Evolutionary conservation across 2,329 filamentous ascomycete genomes (phyloP).

Genomic region (Fusarium coicis): DNA sequence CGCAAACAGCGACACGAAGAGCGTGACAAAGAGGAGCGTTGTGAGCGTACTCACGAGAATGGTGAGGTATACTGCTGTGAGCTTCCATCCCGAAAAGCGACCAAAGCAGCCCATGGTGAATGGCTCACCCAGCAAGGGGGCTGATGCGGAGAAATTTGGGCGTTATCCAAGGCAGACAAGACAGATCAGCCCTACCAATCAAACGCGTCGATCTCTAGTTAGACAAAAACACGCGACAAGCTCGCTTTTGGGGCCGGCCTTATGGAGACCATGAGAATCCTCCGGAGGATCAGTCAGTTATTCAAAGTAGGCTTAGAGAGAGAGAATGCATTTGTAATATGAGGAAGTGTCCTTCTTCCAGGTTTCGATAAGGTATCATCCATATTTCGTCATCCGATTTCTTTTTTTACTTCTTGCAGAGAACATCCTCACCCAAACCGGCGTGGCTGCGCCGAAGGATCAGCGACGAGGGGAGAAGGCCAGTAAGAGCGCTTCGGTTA

Average conservation of each 20-base stretch:
- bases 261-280: neutral
- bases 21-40: neutral
- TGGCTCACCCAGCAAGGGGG: neutral
- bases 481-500: neutral
- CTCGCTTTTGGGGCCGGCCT: neutral
- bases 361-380: neutral
- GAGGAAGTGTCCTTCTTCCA: neutral
- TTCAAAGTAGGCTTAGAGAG: neutral
- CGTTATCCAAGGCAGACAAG: neutral
- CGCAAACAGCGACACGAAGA: conserved; percentile 22
- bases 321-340: neutral
- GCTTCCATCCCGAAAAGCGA: conserved; percentile 23
- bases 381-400: neutral
- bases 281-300: neutral
- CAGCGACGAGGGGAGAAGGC: neutral
- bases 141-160: neutral
- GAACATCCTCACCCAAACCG: neutral
- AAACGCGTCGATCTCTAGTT: neutral
- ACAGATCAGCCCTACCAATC: conserved; percentile 8
- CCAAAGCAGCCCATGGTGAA: conserved; percentile 2
- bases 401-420: neutral
- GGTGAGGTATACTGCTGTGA: conserved; percentile 19
- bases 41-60: conserved; percentile 9
- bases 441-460: neutral
- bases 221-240: neutral